Conservation (phyloP, 441 rosid genomes). For the Euphorbia schlechtendalii region DNA sequence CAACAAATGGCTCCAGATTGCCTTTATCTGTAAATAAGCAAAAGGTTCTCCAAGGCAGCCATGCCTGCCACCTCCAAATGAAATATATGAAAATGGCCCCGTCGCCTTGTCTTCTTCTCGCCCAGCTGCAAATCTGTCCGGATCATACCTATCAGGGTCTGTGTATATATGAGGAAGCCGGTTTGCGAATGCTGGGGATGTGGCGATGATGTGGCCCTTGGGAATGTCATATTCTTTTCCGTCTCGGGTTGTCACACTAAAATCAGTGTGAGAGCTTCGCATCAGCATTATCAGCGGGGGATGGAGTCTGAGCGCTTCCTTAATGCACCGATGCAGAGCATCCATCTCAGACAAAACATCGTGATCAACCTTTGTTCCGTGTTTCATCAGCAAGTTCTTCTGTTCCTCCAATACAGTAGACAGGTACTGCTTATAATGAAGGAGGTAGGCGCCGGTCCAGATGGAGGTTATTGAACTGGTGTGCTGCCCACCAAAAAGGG, state of each 20-base stretch:
- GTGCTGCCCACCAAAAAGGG: constrained; percentile 98
- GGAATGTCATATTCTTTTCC: constrained; percentile 89
- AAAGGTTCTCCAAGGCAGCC: constrained; percentile 99
- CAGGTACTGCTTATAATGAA: constrained; percentile 49
- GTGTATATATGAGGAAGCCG: constrained; percentile 74
- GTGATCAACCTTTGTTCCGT: constrained; percentile 82
- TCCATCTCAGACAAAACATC: constrained; percentile 95
- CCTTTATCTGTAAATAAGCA: constrained; percentile 98
- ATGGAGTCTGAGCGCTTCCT: constrained; percentile 96
- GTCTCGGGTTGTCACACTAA: constrained; percentile 68
- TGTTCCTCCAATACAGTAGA: constrained; percentile 76
- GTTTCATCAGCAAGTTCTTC: constrained; percentile 57
- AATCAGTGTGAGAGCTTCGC: constrained; percentile 80
- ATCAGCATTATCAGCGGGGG: constrained; percentile 94
- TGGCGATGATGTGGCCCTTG: constrained; percentile 90
- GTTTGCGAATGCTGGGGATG: constrained; percentile 97
- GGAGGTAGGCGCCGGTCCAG: constrained; percentile 95
- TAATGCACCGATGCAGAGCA: constrained; percentile 77
- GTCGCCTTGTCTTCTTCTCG: constrained; percentile 95
- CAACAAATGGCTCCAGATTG: constrained; percentile 96
- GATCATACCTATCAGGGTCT: constrained; percentile 84
- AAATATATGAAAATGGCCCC: constrained; percentile 80
- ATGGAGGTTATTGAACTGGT: constrained; percentile 99
- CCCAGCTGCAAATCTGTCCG: constrained; percentile 71
- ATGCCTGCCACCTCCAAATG: constrained; percentile 98